Percentiles rank a stretch among this genome's conserved stretches.
These are phyloP conservation scores for Diaporthe sp. DNA, from an alignment of 2,329 filamentous ascomycete genomes.

Conservation along the genomic window DNA sequence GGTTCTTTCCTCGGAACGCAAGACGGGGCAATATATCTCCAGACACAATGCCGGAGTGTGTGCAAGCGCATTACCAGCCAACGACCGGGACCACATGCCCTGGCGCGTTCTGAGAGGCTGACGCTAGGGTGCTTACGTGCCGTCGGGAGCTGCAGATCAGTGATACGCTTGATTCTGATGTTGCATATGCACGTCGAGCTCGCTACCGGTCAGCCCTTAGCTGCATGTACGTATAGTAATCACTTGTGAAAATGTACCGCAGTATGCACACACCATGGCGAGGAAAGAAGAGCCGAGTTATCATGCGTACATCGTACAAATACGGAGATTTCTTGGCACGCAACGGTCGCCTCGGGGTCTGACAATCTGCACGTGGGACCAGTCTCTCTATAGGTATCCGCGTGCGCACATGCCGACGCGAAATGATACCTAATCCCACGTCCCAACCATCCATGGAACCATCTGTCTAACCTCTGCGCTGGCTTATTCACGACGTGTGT, in stretches of 20 bases:
- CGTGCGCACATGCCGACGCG: background rate
- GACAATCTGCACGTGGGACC: background rate
- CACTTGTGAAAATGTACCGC: background rate
- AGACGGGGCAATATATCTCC: background rate
- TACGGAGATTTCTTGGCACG: background rate
- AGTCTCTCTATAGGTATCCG: too few species aligned
- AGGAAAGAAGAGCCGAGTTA: constrained; percentile 2
- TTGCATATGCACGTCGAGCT: background rate
- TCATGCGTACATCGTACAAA: background rate
- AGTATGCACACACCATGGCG: background rate
- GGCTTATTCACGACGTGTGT: background rate
- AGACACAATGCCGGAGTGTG: background rate
- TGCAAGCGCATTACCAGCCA: background rate
- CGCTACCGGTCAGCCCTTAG: background rate
- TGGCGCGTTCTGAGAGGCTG: background rate
- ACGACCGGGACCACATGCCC: background rate
- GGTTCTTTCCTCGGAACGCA: background rate
- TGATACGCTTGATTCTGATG: background rate
- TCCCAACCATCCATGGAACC: background rate
- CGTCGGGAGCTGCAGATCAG: constrained; percentile 1
- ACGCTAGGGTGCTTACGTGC: background rate
- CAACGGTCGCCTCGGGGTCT: background rate
- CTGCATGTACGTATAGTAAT: background rate
- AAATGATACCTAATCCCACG: background rate
- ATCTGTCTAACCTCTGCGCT: background rate